Evolutionary conservation across 148 eudicot species (phyloP).

Genomic region (Silene latifolia): DNA sequence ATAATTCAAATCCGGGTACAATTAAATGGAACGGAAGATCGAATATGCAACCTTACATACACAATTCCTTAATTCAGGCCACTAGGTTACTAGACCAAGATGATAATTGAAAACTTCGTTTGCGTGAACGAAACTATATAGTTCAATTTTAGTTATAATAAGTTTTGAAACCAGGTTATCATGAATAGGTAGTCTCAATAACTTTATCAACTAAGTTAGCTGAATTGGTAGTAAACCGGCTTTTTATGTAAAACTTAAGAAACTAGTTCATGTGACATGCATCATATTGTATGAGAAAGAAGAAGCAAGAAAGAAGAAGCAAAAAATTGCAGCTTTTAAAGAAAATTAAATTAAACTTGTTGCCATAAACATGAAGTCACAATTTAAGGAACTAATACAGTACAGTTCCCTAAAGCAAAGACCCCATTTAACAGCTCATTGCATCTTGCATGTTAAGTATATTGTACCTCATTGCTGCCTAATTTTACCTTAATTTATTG

Average conservation of each 20-base stretch:
- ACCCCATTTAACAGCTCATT: slow-evolving; percentile 30
- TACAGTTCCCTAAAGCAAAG: slow-evolving; percentile 25
- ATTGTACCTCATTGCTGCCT: slow-evolving; percentile 14
- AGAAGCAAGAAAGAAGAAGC: slow-evolving; percentile 10
- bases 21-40: too few relatives aligned
- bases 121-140: too few relatives aligned
- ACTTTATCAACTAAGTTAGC: neutral
- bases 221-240: too few relatives aligned
- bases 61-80: too few relatives aligned
- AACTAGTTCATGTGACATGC: slow-evolving; percentile 19
- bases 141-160: too few relatives aligned
- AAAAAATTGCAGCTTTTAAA: slow-evolving; percentile 14
- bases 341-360: slow-evolving; percentile 11
- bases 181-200: neutral
- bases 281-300: slow-evolving; percentile 18
- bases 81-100: too few relatives aligned
- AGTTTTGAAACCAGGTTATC: too few relatives aligned
- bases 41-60: too few relatives aligned
- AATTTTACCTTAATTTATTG: neutral
- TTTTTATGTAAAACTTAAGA: neutral
- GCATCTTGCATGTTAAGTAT: slow-evolving; percentile 21
- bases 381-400: slow-evolving; percentile 20
- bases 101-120: too few relatives aligned
- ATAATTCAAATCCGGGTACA: too few relatives aligned
- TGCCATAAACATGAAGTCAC: slow-evolving; percentile 22